Conservation (phyloP, 352 stramenopile species). For the Phytopythium mirpurense region DNA sequence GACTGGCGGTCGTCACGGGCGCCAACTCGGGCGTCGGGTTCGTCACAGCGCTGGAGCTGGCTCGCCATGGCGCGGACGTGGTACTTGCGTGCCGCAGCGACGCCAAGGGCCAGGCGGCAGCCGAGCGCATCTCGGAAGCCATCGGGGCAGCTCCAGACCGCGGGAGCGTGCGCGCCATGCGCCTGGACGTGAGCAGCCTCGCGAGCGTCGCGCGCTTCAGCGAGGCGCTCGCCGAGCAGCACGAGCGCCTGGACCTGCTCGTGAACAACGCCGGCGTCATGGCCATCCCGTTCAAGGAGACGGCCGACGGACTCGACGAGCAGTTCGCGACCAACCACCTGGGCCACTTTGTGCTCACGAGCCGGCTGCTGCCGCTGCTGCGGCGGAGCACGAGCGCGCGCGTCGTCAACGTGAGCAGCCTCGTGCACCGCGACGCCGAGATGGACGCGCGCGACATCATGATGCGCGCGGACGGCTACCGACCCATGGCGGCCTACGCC, state of each 20-base stretch:
- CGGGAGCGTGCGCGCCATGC: conserved; percentile 32
- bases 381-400: conserved; percentile 9
- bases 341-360: conserved; percentile 39
- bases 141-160: conserved; percentile 46
- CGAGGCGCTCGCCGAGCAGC: conserved; percentile 14
- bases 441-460: conserved; percentile 13
- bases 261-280: conserved; percentile 56
- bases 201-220: conserved; percentile 39
- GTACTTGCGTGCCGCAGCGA: conserved; percentile 27
- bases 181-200: conserved; percentile 37
- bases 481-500: no score
- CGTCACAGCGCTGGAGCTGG: conserved; percentile 27
- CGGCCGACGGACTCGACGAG: conserved; percentile 25
- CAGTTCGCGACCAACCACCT: conserved; percentile 60
- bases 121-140: conserved; percentile 4
- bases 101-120: conserved; percentile 6
- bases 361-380: conserved; percentile 20
- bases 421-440: conserved; percentile 13
- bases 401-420: conserved; percentile 23
- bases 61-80: conserved; percentile 23
- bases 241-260: conserved; percentile 26
- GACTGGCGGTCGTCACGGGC: conserved; percentile 28
- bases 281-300: conserved; percentile 24
- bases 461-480: conserved; percentile 30
- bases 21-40: conserved; percentile 26